phyloP scores from a whole-genome alignment of 2,329 filamentous ascomycete species.

The Fusarium sp. region DNA sequence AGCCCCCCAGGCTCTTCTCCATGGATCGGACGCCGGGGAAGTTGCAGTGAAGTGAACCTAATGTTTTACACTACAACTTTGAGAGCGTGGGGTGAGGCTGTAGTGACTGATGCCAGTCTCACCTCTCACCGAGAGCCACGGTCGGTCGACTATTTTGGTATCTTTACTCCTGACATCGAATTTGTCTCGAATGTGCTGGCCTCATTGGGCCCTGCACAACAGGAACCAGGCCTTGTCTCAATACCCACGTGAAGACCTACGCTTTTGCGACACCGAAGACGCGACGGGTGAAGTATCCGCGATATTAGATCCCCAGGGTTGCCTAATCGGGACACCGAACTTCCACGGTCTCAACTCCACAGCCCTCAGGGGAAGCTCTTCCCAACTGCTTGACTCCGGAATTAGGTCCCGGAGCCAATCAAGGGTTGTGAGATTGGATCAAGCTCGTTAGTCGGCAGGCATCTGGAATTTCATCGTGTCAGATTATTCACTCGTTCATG shows the following conservation, averaged over 20 bases:
- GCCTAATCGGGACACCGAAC: conserved; percentile 44
- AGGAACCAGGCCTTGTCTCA: conserved; percentile 7
- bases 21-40: conserved; percentile 13
- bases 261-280: conserved; percentile 46
- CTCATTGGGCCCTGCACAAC: conserved; percentile 13
- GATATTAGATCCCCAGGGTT: conserved; percentile 26
- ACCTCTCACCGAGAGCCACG: conserved; percentile 28
- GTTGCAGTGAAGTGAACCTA: not conserved
- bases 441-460: conserved; percentile 17
- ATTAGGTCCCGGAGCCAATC: conserved; percentile 41
- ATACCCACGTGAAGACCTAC: conserved; percentile 47
- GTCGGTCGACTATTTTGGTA: conserved; percentile 35
- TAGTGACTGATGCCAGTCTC: conserved; percentile 8
- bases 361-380: conserved; percentile 40
- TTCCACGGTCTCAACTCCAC: conserved; percentile 31
- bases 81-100: conserved; percentile 20
- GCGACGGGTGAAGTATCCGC: conserved; percentile 24
- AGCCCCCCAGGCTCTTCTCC: conserved; percentile 7
- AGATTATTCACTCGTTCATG: conserved; percentile 10
- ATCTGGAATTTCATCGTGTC: conserved; percentile 8
- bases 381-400: conserved; percentile 20
- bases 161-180: conserved; percentile 9
- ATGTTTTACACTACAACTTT: conserved; percentile 3
- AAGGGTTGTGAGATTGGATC: not conserved
- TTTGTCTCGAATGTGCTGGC: conserved; percentile 17